Conservation (phyloP, 169 alveolate genomes). For the Plasmodium coatneyi region DNA sequence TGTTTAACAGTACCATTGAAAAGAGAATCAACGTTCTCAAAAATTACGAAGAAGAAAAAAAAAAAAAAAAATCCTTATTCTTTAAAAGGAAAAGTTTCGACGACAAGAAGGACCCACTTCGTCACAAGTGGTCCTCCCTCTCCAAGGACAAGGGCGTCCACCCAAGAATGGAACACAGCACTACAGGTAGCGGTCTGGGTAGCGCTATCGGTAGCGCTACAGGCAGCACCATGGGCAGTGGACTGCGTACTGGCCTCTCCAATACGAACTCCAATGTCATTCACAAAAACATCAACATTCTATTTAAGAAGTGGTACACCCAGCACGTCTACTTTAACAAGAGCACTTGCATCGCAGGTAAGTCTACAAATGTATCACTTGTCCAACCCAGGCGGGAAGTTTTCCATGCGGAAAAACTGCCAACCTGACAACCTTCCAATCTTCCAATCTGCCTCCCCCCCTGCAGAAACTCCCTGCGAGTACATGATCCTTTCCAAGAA, state of each 20-base stretch:
- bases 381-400: background rate
- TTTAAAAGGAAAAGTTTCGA: background rate
- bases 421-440: background rate
- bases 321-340: slow-evolving; percentile 70
- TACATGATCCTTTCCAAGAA: background rate
- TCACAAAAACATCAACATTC: slow-evolving; percentile 39
- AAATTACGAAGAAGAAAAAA: slow-evolving; percentile 44
- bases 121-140: background rate
- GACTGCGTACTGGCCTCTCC: background rate
- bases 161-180: background rate
- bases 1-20: slow-evolving; percentile 59
- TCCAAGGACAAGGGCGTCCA: background rate
- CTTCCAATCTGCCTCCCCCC: background rate
- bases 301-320: slow-evolving; percentile 68
- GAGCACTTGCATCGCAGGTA: slow-evolving; percentile 46
- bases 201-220: too few species aligned
- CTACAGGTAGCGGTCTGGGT: background rate
- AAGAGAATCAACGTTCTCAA: slow-evolving; percentile 48
- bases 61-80: slow-evolving; percentile 48
- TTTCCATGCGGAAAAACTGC: background rate
- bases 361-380: background rate
- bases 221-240: background rate
- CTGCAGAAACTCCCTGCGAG: slow-evolving; percentile 9
- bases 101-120: background rate
- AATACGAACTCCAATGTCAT: background rate